phyloP scores from a whole-genome alignment of 1,139 yeast genomes.

The Nakaseomyces uthaithaninus region DNA sequence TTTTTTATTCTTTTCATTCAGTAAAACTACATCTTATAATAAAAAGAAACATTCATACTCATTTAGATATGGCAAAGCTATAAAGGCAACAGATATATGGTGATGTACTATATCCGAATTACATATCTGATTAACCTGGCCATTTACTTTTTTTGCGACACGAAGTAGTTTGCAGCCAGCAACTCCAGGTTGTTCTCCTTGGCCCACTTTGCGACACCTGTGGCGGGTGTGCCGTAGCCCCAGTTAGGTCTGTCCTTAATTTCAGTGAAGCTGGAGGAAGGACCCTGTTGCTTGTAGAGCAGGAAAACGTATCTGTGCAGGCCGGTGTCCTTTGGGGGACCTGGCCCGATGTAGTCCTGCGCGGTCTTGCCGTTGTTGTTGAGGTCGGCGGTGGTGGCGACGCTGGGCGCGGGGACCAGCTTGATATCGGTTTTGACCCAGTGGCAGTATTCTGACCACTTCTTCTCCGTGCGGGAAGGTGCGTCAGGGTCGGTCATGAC shows the following conservation, averaged over 20 bases:
- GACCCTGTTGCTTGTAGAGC: slow-evolving; percentile 53
- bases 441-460: slow-evolving; percentile 85
- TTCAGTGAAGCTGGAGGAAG: slow-evolving; percentile 14
- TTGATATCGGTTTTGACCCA: slow-evolving; percentile 61
- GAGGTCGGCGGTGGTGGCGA: slow-evolving; percentile 14
- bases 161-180: slow-evolving; percentile 71
- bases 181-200: slow-evolving; percentile 54
- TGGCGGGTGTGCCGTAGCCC: slow-evolving; percentile 74
- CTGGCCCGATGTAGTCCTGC: slow-evolving; percentile 65
- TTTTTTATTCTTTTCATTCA: background rate
- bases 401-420: slow-evolving; percentile 11
- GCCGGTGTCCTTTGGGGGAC: slow-evolving; percentile 77
- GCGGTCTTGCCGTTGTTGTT: slow-evolving; percentile 16
- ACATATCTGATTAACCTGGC: background rate
- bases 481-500: slow-evolving; percentile 92
- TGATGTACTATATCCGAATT: background rate
- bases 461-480: slow-evolving; percentile 70
- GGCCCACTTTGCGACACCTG: slow-evolving; percentile 74
- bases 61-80: too few relatives aligned
- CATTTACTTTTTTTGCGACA: slow-evolving; percentile 50
- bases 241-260: slow-evolving; percentile 59
- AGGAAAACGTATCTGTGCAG: slow-evolving; percentile 74
- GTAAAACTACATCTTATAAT: background rate
- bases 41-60: too few relatives aligned
- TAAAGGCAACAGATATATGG: too few relatives aligned